Evolutionary conservation across 2,329 filamentous ascomycete species (phyloP), one percentile per base, ranked within the genome.

Genomic region (Penicillium sp.): DNA sequence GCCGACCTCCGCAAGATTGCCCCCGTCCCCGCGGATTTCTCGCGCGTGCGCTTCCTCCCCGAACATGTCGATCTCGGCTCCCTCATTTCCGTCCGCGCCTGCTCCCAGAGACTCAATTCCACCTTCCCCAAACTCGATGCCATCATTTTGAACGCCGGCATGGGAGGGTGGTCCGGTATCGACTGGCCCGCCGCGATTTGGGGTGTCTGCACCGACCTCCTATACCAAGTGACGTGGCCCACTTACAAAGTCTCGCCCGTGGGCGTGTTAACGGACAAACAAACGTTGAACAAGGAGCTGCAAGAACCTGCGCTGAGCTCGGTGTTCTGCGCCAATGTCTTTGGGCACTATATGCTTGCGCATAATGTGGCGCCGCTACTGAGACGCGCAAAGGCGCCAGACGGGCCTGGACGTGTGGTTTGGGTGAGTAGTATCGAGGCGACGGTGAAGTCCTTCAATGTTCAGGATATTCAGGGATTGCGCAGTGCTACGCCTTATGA

Each of bases 281-380:
- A 92, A 69, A 68, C 73, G 1, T n/a, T 18, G 2, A 37, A 53
- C 3, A 42, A 48, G 4, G 51, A 55, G 3, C 27, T 22, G 12
- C 64, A 75, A 15, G 83, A 86, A 55, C 86, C 88, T 0, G 76
- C 79, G 5, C 77, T 99, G 0, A 92, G 91, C 3, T 82, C 90
- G 62, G 85, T 96, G 18, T 99, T 97, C 71, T 89, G 88, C 70
- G 88, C 93, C 48, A 97, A 97, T 69, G 83, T 96, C 27, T 97
- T 99, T 69, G 94, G 94, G 0, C 94, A 99, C 76, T 97, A 99
- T 71, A 77, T 97, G 67, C 85, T 99, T 23, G 85, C 85, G 15
- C 92, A 96, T 72, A 85, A 88, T 68, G 81, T 97, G 11, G 82
- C 89, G 62, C 88, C 90, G 0, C 79, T 97, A 11, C 81, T 99